Percentiles rank a stretch among this genome's conserved stretches.
Evolutionary conservation across 352 stramenopile species (phyloP).

Genomic region (Globisporangium camurandrum): DNA sequence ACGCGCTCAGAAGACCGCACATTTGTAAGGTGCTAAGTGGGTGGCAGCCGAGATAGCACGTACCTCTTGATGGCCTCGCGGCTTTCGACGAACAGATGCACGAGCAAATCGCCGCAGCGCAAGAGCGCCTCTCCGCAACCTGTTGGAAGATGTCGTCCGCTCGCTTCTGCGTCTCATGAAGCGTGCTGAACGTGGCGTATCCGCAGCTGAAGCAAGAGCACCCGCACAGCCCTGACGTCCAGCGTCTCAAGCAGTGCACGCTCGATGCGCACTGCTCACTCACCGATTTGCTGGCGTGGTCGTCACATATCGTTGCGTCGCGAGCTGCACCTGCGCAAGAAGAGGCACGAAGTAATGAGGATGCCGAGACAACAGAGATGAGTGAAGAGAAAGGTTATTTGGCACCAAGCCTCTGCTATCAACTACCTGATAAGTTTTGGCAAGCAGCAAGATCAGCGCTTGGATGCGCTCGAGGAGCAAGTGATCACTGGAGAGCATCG

Average conservation of each 20-base stretch:
- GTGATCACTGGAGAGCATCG: neutral
- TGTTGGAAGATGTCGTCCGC: neutral
- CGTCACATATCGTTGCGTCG: neutral
- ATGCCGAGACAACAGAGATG: neutral
- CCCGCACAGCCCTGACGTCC: neutral
- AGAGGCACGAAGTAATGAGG: no score
- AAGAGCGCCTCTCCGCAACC: neutral
- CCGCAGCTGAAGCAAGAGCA: slow-evolving; percentile 1
- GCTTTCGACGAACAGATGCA: neutral
- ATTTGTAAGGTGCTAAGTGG: neutral
- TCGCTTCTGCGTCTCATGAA: neutral
- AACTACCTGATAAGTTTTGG: neutral
- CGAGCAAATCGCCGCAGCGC: neutral
- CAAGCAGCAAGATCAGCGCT: slow-evolving; percentile 1
- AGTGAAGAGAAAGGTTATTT: slow-evolving; percentile 3
- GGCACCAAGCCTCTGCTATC: slow-evolving; percentile 3
- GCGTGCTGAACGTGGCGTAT: slow-evolving; percentile 2
- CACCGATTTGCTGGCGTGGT: neutral
- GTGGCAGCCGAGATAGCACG: neutral
- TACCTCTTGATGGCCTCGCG: neutral
- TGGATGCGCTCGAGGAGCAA: slow-evolving; percentile 2
- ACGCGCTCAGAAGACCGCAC: slow-evolving; percentile 3
- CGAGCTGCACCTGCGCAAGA: neutral
- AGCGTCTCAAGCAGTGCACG: neutral
- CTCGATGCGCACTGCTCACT: slow-evolving; percentile 1